Evolutionary conservation across 176 grass and related monocot species (phyloP), one percentile per base, ranked within the genome.

Genomic region (Cenchrus fungigraminus): DNA sequence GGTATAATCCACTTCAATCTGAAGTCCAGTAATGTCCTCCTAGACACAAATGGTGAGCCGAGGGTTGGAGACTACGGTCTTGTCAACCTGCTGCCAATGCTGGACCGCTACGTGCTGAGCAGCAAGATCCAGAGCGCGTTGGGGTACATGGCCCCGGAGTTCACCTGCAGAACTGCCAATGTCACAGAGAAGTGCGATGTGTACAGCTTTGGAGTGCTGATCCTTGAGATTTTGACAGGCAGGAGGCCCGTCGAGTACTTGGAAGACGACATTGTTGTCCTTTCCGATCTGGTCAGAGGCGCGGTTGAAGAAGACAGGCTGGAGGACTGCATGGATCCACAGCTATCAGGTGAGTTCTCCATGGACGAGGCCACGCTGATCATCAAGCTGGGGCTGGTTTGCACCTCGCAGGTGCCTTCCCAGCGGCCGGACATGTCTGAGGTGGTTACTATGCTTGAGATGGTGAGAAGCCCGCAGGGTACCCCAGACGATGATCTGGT

Each of bases 111-210:
- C 0, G 85, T 94, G 49, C 82, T 97, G n/a, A 93, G 94, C 77
- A 97, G 89, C 77, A 97, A 97, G 86, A 75, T 93, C 52, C 94
- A 97, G 80, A 97, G 94, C 17, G 87, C 63, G 2, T 81, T 93
- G 58, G 94, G 94, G 14, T 97, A 97, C 54, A 97, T 97, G 94
- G 89, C 94, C 68, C 94, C 94, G 7, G 94, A 97, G 46, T 97
- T 94, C 67, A 86, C 89, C 31, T 90, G 91, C 85, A 90, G 80
- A 78, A 88, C 87, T 0, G 76, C 90, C 32, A 91, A 92, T 82
- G 87, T 97, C 16, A 93, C 91, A 49, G 91, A 94, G 68, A 97
- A 97, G 79, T 97, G 91, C 0, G 94, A 97, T 62, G 29, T 97
- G 22, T 97, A 93, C 55, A 85, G 94, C n/a, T 97, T 94, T 55